Evolutionary conservation across 768 basidiomycete species (phyloP).

Genomic region (Leccinum subgranulosum): DNA sequence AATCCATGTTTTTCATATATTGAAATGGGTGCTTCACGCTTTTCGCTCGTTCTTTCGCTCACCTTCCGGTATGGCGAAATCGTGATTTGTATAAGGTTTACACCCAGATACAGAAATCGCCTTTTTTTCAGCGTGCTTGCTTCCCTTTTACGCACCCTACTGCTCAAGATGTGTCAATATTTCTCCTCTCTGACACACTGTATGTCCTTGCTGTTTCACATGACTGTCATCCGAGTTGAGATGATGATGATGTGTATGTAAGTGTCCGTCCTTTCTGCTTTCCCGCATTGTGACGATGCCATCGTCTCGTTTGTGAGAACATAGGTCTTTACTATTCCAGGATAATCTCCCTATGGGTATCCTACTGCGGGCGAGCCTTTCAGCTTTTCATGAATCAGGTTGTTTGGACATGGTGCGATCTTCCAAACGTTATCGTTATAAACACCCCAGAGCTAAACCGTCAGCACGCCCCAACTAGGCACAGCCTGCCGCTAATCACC

Average conservation of each 20-base stretch:
- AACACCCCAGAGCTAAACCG: not conserved
- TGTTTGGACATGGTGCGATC: not conserved
- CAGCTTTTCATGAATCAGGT: not conserved
- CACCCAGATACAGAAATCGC: no score
- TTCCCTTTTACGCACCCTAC: not conserved
- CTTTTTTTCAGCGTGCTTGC: not conserved
- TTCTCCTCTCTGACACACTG: not conserved
- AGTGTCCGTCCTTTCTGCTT: not conserved
- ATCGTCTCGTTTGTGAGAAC: not conserved
- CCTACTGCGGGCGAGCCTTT: not conserved
- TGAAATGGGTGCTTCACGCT: not conserved
- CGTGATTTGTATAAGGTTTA: not conserved
- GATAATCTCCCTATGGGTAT: not conserved
- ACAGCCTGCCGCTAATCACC: not conserved
- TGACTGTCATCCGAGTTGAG: not conserved
- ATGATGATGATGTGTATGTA: not conserved
- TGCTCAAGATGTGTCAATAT: not conserved
- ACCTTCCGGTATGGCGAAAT: not conserved
- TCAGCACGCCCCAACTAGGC: not conserved
- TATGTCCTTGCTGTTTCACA: not conserved
- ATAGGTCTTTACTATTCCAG: no score
- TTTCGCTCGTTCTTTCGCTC: not conserved
- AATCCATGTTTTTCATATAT: not conserved
- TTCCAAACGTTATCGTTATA: not conserved
- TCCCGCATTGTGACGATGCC: not conserved